Evolutionary conservation across 805 yeast genomes (phyloP).

Genomic region (Lachancea dasiensis): DNA sequence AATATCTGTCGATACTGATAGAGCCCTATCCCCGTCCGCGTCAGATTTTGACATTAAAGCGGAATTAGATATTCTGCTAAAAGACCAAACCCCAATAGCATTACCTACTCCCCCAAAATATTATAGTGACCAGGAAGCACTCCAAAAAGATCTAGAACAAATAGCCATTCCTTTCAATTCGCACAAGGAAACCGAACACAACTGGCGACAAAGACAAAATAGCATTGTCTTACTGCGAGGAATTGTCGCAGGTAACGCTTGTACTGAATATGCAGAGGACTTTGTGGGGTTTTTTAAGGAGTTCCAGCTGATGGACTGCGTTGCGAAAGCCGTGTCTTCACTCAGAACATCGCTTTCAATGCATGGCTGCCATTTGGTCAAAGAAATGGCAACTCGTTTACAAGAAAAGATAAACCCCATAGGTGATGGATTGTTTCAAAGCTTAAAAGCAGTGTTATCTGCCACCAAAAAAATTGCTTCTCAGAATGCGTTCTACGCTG

Average conservation of each 20-base stretch:
- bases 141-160: slow-evolving; percentile 25
- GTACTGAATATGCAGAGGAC: slow-evolving; percentile 33
- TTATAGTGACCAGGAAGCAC: slow-evolving; percentile 8
- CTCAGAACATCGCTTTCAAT: slow-evolving; percentile 77
- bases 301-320: slow-evolving; percentile 48
- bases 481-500: slow-evolving; percentile 33
- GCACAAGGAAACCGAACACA: slow-evolving; percentile 73
- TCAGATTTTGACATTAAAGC: slow-evolving; percentile 17
- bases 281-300: slow-evolving; percentile 31
- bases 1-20: slow-evolving; percentile 1
- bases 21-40: neutral
- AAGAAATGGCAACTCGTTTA: slow-evolving; percentile 44
- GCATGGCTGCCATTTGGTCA: slow-evolving; percentile 69
- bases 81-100: slow-evolving; percentile 2
- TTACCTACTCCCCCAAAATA: slow-evolving; percentile 1
- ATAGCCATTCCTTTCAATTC: slow-evolving; percentile 46
- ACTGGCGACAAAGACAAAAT: slow-evolving; percentile 75
- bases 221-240: slow-evolving; percentile 51
- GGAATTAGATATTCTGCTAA: slow-evolving; percentile 19
- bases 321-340: slow-evolving; percentile 61
- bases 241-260: slow-evolving; percentile 53
- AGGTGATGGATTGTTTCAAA: slow-evolving; percentile 32
- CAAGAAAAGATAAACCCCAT: slow-evolving; percentile 27
- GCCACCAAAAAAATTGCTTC: slow-evolving; percentile 37
- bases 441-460: slow-evolving; percentile 31